phyloP scores from a whole-genome alignment of 352 stramenopile genomes.

The Halophytophthora batemanensis region DNA sequence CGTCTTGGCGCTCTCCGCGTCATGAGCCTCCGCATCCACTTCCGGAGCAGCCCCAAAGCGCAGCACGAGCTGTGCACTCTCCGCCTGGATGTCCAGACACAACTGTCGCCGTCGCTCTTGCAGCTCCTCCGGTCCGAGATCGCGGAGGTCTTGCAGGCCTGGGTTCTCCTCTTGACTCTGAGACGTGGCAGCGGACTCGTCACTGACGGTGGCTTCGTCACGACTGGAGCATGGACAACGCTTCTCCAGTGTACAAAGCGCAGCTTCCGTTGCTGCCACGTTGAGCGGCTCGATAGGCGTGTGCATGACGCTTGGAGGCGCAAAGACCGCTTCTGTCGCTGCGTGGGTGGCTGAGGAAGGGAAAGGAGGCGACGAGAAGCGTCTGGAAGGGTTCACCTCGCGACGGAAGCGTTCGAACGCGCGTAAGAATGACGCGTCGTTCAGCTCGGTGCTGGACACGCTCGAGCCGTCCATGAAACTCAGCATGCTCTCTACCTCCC shows the following conservation, averaged over 20 bases:
- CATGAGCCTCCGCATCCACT: slow-evolving; percentile 1
- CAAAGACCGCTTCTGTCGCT: slow-evolving; percentile 24
- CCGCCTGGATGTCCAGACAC: slow-evolving; percentile 51
- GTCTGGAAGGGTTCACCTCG: slow-evolving; percentile 24
- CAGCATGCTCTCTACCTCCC: slow-evolving; percentile 30
- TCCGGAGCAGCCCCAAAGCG: slow-evolving; percentile 17
- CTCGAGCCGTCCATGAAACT: slow-evolving; percentile 58
- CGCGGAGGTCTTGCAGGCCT: slow-evolving; percentile 8
- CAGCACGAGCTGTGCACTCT: slow-evolving; percentile 45
- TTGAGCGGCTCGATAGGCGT: background rate
- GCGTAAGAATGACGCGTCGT: slow-evolving; percentile 47
- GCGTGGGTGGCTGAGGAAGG: slow-evolving; percentile 6
- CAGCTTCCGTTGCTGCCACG: background rate
- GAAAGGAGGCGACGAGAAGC: background rate
- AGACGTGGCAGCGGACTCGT: background rate
- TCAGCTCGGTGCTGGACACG: slow-evolving; percentile 50
- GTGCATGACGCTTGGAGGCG: background rate
- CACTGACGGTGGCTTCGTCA: background rate
- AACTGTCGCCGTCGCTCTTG: slow-evolving; percentile 37
- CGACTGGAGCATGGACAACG: background rate
- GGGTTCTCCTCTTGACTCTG: slow-evolving; percentile 1
- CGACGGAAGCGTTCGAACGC: slow-evolving; percentile 47
- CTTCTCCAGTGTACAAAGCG: background rate
- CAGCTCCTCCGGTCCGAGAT: slow-evolving; percentile 16
- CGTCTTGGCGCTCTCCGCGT: slow-evolving; percentile 11